Evolutionary conservation across 805 yeast species (phyloP).

Genomic region (Saccharomycopsis sp.): DNA sequence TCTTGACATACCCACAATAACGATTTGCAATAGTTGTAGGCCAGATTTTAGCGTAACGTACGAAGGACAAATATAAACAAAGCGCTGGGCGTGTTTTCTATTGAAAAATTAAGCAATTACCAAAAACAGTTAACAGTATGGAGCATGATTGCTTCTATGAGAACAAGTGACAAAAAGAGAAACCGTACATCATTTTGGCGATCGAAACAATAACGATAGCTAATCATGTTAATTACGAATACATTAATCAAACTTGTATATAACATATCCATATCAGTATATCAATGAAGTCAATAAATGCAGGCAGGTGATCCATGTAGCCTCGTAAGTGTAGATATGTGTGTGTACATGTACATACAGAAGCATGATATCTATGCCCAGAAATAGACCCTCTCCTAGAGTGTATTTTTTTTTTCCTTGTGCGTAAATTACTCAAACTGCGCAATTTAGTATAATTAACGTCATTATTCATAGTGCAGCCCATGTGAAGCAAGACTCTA

Average conservation of each 20-base stretch:
- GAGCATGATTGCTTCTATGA: background rate
- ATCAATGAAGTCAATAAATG: too few species aligned
- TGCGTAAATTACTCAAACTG: background rate
- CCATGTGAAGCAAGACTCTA: background rate
- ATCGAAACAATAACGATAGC: too few species aligned
- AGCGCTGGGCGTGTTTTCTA: background rate
- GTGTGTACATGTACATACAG: background rate
- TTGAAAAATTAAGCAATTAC: background rate
- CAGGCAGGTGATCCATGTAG: background rate
- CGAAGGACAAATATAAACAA: background rate
- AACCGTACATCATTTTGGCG: background rate
- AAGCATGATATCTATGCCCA: background rate
- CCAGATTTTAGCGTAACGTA: background rate
- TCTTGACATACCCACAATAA: background rate
- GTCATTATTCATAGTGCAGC: too few species aligned
- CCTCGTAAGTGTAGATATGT: background rate
- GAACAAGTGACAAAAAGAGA: background rate
- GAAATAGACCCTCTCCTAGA: background rate
- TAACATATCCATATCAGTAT: too few species aligned
- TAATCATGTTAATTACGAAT: background rate
- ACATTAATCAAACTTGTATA: background rate
- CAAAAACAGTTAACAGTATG: background rate
- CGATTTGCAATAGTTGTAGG: background rate
- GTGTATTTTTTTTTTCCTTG: background rate
- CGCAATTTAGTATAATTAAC: too few species aligned